These are phyloP conservation scores for Neurospora sp. DNA, from an alignment of 495 filamentous ascomycete genomes.

Conservation along the genomic window DNA sequence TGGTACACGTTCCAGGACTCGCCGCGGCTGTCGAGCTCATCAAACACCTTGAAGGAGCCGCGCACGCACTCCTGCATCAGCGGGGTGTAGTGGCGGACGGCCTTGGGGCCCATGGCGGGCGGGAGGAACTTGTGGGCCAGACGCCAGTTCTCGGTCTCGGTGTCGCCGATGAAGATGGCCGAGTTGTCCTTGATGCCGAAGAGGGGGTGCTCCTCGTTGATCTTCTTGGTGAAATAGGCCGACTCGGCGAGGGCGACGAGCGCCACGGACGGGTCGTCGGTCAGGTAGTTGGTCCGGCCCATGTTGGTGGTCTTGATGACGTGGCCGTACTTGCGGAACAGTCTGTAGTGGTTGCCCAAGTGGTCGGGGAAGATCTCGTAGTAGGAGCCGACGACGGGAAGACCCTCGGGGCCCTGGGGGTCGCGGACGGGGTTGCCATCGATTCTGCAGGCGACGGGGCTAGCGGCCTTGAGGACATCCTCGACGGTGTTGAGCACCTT, in stretches of 20 bases:
- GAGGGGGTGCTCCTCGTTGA: slow-evolving; percentile 40
- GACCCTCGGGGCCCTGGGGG: slow-evolving; percentile 33
- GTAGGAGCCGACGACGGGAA: slow-evolving; percentile 42
- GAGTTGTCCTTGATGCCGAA: slow-evolving; percentile 36
- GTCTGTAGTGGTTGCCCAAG: slow-evolving; percentile 47
- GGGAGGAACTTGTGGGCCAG: slow-evolving; percentile 47
- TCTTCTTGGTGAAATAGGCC: slow-evolving; percentile 44
- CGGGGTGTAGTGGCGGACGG: slow-evolving; percentile 45
- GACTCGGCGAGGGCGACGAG: slow-evolving; percentile 33
- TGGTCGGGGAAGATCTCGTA: slow-evolving; percentile 51
- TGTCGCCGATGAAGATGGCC: slow-evolving; percentile 44
- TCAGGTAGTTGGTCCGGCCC: slow-evolving; percentile 39
- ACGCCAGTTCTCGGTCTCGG: slow-evolving; percentile 37
- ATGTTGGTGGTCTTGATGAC: slow-evolving; percentile 46
- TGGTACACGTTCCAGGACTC: slow-evolving; percentile 50
- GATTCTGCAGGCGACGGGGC: slow-evolving; percentile 31
- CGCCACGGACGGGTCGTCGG: slow-evolving; percentile 38
- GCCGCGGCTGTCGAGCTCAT: slow-evolving; percentile 36
- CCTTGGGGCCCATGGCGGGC: slow-evolving; percentile 43
- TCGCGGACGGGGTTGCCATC: slow-evolving; percentile 35
- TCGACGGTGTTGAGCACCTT: slow-evolving; percentile 14
- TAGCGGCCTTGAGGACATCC: slow-evolving; percentile 20
- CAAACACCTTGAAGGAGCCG: slow-evolving; percentile 40
- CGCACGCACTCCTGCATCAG: slow-evolving; percentile 41
- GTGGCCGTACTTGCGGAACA: slow-evolving; percentile 43